A percentile compares a stretch with the other conserved stretches of the same genome.
Evolutionary conservation across 495 filamentous ascomycete species (phyloP).

Genomic region (Schizothecium vesticola): DNA sequence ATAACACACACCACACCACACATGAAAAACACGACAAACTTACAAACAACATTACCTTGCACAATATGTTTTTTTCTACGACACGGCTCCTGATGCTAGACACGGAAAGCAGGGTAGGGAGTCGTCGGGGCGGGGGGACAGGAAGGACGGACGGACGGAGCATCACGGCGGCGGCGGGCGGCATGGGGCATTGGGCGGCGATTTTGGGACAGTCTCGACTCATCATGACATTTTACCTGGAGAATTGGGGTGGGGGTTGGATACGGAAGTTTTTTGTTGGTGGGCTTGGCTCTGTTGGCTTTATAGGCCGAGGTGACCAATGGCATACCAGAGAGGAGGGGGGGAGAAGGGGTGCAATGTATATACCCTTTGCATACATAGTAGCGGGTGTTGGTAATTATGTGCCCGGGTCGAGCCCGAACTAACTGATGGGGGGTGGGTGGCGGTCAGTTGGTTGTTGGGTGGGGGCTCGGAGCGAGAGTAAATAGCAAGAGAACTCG

Average conservation of each 20-base stretch:
- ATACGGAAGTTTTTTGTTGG: neutral
- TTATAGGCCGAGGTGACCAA: no score
- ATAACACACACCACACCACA: neutral
- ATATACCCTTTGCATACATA: neutral
- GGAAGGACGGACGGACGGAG: neutral
- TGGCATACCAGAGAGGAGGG: no score
- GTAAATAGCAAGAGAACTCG: neutral
- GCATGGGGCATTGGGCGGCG: neutral
- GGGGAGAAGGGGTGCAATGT: neutral
- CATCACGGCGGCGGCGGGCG: neutral
- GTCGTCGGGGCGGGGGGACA: neutral
- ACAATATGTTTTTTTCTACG: neutral
- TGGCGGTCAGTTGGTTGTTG: neutral
- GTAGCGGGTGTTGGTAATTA: neutral
- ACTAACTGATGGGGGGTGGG: neutral
- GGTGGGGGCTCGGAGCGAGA: neutral
- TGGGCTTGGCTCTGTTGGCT: no score
- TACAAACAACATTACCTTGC: neutral
- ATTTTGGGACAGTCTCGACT: neutral
- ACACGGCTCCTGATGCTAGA: neutral
- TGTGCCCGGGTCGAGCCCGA: neutral
- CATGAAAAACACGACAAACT: neutral
- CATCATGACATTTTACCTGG: neutral
- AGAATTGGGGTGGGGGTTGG: neutral
- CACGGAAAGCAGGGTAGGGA: neutral